Percentiles rank a stretch among this genome's conserved stretches.
These are phyloP conservation scores for Discostella stelligera DNA, from an alignment of 352 stramenopile species.

Conservation along the genomic window DNA sequence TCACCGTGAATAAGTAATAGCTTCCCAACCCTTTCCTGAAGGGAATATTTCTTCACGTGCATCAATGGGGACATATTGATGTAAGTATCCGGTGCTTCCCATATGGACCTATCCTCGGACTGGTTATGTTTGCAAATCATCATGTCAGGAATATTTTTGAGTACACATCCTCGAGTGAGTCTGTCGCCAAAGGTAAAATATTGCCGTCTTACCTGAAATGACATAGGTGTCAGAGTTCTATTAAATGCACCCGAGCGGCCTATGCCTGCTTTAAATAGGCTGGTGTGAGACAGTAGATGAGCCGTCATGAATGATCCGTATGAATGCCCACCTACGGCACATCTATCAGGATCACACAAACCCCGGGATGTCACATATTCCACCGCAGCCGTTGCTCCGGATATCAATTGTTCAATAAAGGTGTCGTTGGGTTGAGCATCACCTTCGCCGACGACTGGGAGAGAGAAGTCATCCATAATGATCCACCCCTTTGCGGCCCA, in stretches of 20 bases:
- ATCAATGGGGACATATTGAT: conserved; percentile 57
- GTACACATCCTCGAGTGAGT: neutral
- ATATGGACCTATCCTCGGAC: conserved; percentile 49
- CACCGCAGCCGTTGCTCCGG: conserved; percentile 46
- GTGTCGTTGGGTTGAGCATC: conserved; percentile 52
- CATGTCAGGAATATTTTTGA: neutral
- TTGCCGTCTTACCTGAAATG: conserved; percentile 36
- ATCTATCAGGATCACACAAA: conserved; percentile 46
- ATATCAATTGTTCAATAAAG: conserved; percentile 54
- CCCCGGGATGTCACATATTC: conserved; percentile 43
- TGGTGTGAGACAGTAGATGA: conserved; percentile 55
- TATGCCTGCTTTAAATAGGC: conserved; percentile 48
- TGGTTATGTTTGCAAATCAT: neutral
- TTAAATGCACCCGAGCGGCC: conserved; percentile 53
- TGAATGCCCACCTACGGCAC: conserved; percentile 51
- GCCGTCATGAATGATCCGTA: conserved; percentile 60
- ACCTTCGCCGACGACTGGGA: conserved; percentile 50
- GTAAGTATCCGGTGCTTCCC: conserved; percentile 49
- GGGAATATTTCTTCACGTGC: conserved; percentile 46
- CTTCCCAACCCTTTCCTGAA: conserved; percentile 48
- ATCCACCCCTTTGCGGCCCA: conserved; percentile 52
- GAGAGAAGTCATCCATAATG: conserved; percentile 53
- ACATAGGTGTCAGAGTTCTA: conserved; percentile 54
- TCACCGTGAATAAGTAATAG: conserved; percentile 55
- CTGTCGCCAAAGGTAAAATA: neutral